Evolutionary conservation across 495 filamentous ascomycete species (phyloP).

Genomic region (Venustampulla echinocandica): DNA sequence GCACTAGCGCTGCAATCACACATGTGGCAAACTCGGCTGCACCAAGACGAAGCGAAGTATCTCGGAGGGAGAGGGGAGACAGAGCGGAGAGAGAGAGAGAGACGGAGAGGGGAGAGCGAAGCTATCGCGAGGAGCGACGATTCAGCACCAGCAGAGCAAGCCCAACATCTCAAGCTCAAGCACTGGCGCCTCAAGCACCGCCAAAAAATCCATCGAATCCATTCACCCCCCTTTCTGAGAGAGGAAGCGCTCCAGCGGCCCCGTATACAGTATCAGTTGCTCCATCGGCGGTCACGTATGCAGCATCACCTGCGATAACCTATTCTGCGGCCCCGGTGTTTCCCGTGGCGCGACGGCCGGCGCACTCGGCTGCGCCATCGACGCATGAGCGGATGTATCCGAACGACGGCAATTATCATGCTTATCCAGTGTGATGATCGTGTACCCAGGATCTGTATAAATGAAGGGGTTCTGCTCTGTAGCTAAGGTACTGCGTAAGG

Average conservation of each 20-base stretch:
- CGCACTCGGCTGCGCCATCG: background rate
- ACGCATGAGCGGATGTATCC: constrained; percentile 47
- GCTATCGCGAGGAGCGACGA: background rate
- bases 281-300: background rate
- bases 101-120: too few relatives aligned
- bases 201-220: constrained; percentile 2
- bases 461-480: constrained; percentile 39
- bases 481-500: constrained; percentile 42
- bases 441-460: too few relatives aligned
- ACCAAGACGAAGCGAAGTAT: background rate
- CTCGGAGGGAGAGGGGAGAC: too few relatives aligned
- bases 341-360: constrained; percentile 32
- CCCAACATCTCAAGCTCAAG: too few relatives aligned
- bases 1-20: background rate
- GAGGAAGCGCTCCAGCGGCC: background rate
- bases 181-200: constrained; percentile 1
- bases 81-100: too few relatives aligned
- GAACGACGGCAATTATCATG: constrained; percentile 56
- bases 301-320: background rate
- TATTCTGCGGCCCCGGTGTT: constrained; percentile 34
- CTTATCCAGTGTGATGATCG: constrained; percentile 42
- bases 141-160: background rate
- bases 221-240: constrained; percentile 9
- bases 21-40: background rate
- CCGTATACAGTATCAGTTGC: constrained; percentile 1